Evolutionary conservation across 768 basidiomycete species (phyloP).

Genomic region (Collybia sp.): DNA sequence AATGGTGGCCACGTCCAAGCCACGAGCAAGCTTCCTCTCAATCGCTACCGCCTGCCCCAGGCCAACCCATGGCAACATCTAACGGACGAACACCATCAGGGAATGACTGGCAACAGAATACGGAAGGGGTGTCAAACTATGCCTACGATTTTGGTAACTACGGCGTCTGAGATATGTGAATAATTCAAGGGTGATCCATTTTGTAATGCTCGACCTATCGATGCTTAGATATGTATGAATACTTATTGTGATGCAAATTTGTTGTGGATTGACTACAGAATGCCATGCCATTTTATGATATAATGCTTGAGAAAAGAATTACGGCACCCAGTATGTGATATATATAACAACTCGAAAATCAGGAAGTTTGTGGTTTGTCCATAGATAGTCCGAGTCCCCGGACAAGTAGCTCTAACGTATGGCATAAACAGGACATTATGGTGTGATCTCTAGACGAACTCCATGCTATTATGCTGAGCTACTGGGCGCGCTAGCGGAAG

Average conservation of each 20-base stretch:
- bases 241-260: too few relatives aligned
- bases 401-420: too few relatives aligned
- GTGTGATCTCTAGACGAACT: too few relatives aligned
- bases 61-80: slow-evolving; percentile 6
- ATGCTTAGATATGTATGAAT: too few relatives aligned
- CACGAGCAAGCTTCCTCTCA: slow-evolving; percentile 17
- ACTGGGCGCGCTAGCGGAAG: too few relatives aligned
- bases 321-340: slow-evolving; percentile 30
- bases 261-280: too few relatives aligned
- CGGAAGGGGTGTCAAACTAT: slow-evolving; percentile 7
- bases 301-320: slow-evolving; percentile 30
- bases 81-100: not conserved
- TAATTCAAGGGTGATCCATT: too few relatives aligned
- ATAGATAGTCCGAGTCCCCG: slow-evolving; percentile 17
- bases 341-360: slow-evolving; percentile 33
- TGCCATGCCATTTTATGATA: slow-evolving; percentile 20
- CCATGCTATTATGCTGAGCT: too few relatives aligned
- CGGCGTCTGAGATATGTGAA: slow-evolving; percentile 5
- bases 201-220: too few relatives aligned
- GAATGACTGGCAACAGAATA: not conserved
- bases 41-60: slow-evolving; percentile 8
- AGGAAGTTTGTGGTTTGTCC: slow-evolving; percentile 28
- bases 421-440: too few relatives aligned
- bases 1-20: slow-evolving; percentile 58
- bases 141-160: slow-evolving; percentile 26